Conservation (phyloP, 495 filamentous ascomycete genomes). For the Wilcoxina mikolae region DNA sequence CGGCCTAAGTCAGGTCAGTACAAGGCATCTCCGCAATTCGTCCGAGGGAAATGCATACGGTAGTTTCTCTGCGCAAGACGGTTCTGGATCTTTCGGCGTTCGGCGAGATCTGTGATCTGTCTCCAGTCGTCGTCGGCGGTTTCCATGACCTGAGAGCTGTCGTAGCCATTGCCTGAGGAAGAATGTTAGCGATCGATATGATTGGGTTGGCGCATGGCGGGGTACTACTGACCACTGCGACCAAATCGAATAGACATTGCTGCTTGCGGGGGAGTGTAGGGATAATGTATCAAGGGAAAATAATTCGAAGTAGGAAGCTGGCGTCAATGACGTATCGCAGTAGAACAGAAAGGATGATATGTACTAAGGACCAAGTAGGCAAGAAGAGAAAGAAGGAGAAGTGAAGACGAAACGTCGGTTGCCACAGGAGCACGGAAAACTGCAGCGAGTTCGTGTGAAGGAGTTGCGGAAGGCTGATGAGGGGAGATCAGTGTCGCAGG, state of each 20-base stretch:
- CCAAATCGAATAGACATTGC: conserved; percentile 29
- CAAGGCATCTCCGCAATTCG: background rate
- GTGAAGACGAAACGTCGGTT: background rate
- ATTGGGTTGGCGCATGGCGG: background rate
- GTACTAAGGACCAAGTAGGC: too few relatives aligned
- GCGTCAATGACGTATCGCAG: too few relatives aligned
- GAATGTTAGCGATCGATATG: conserved; percentile 10
- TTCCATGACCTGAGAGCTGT: conserved; percentile 28
- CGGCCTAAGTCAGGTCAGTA: conserved; percentile 19
- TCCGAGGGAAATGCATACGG: conserved; percentile 37
- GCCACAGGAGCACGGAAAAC: background rate
- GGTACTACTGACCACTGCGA: conserved; percentile 20
- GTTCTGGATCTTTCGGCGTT: conserved; percentile 59
- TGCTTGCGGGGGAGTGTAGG: background rate
- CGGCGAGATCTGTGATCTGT: conserved; percentile 61
- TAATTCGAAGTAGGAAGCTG: background rate
- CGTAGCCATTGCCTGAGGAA: conserved; percentile 24
- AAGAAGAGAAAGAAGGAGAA: too few relatives aligned
- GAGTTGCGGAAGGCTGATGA: background rate
- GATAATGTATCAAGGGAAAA: background rate
- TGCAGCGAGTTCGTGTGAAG: background rate
- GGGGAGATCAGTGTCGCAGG: background rate
- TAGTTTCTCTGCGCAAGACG: conserved; percentile 64
- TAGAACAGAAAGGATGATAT: too few relatives aligned
- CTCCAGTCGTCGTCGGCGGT: conserved; percentile 52